These are phyloP conservation scores for Populus euphratica DNA, from an alignment of 345 rosid genomes.

Conservation along the genomic window DNA sequence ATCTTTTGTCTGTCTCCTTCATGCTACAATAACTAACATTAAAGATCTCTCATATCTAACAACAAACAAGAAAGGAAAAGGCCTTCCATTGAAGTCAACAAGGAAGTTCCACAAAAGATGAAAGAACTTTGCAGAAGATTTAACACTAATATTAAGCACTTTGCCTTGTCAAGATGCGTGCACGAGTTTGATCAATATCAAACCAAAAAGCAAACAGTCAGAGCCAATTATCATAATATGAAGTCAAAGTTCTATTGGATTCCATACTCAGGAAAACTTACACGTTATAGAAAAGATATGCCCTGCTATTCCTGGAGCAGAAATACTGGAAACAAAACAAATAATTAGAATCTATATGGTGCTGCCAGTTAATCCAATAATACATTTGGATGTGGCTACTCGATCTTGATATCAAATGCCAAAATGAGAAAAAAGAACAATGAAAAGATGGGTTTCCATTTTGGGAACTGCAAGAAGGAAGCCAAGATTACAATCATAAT, in stretches of 20 bases:
- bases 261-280: slow-evolving; percentile 36
- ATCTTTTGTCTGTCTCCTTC: background rate
- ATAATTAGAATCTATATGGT: slow-evolving; percentile 10
- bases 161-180: background rate
- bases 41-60: background rate
- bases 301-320: slow-evolving; percentile 69
- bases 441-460: background rate
- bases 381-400: background rate
- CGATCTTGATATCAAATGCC: too few species aligned
- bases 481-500: background rate
- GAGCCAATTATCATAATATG: background rate
- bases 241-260: too few species aligned
- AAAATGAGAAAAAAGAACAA: background rate
- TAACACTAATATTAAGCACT: background rate
- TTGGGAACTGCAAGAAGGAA: background rate
- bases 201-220: background rate
- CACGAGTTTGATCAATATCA: background rate
- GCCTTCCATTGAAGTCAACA: background rate
- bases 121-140: background rate
- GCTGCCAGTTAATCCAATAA: background rate
- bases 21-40: background rate
- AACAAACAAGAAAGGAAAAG: background rate
- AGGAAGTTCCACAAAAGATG: too few species aligned
- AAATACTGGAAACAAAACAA: slow-evolving; percentile 52
- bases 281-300: slow-evolving; percentile 75